phyloP scores from a whole-genome alignment of 2,329 filamentous ascomycete species.

The Tolypocladium endophyticum region DNA sequence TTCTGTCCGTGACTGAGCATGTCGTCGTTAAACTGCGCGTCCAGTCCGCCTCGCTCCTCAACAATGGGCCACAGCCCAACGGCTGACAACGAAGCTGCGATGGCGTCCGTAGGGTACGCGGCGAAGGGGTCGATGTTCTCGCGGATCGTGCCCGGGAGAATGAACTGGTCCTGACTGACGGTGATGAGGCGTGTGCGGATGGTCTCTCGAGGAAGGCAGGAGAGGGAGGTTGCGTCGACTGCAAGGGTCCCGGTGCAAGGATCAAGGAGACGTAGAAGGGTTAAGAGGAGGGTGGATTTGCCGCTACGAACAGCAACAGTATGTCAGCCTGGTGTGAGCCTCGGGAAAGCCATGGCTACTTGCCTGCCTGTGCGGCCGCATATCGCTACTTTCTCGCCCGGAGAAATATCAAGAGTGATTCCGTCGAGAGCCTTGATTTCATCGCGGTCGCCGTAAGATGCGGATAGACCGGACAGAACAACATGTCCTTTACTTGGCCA shows the following conservation, averaged over 20 bases:
- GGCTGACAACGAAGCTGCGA: not conserved
- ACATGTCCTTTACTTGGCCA: slow-evolving; percentile 22
- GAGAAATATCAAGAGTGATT: slow-evolving; percentile 11
- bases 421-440: slow-evolving; percentile 10
- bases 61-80: not conserved
- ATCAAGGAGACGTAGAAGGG: not conserved
- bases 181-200: not conserved
- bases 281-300: not conserved
- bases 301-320: not conserved
- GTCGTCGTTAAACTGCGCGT: not conserved
- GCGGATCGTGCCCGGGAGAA: not conserved
- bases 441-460: slow-evolving; percentile 12
- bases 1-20: not conserved
- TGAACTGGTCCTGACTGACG: not conserved
- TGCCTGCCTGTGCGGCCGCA: not conserved
- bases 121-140: not conserved
- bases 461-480: slow-evolving; percentile 14
- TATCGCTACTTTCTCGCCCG: not conserved
- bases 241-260: not conserved
- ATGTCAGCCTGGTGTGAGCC: not conserved
- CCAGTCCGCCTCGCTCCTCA: not conserved
- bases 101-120: not conserved
- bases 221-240: not conserved
- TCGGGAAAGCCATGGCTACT: not conserved
- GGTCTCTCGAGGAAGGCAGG: not conserved